Evolutionary conservation across 2,329 filamentous ascomycete species (phyloP), one percentile per base, ranked within the genome.

Genomic region (Pseudogymnoascus sp.): DNA sequence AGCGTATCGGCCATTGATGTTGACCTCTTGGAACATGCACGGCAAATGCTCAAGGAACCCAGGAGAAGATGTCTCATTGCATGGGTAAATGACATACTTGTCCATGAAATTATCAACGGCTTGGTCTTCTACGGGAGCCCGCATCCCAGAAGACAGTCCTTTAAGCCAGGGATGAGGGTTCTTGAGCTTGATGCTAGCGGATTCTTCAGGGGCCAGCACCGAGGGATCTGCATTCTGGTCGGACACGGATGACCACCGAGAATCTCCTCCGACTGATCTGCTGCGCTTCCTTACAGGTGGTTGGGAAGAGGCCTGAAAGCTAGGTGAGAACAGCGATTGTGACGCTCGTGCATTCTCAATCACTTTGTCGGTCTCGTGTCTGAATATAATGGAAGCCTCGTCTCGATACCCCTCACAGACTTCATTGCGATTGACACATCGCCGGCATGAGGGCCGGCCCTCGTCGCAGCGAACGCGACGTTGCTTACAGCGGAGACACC

Each of bases 11-110:
- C 76, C 77, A 16, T 74, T 65, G 1, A 76, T 63, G 11, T 78
- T 77, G 23, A 75, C 74, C 16, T 77, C 75, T 60, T 74, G 72
- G 67, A 78, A 78, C 31, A 78, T 31, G 41, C 66, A 71, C 5
- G 75, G 75, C 3, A 77, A 67, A 67, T 78, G 75, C 64, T 78
- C 76, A 1, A 78, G 70, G 60, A 79, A 79, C 2, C 76, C 76
- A 2, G 75, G 71, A 3, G 72, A 71, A 1, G 76, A 77, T 21
- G 67, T 72, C 45, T 76, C 69, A 14, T 69, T 74, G 63, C 74
- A 75, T 2, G 77, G 77, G 31, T 76, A 73, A 4, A 78, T 64
- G 16, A 78, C 75, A 63, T 75, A 78, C 54, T 74, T 77, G n/a
- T 74, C 74, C 51, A 78, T 72, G 62, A 78, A 78, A 0, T 63